These are phyloP conservation scores for Murraya paniculata DNA, from an alignment of 345 rosid genomes.

Conservation along the genomic window DNA sequence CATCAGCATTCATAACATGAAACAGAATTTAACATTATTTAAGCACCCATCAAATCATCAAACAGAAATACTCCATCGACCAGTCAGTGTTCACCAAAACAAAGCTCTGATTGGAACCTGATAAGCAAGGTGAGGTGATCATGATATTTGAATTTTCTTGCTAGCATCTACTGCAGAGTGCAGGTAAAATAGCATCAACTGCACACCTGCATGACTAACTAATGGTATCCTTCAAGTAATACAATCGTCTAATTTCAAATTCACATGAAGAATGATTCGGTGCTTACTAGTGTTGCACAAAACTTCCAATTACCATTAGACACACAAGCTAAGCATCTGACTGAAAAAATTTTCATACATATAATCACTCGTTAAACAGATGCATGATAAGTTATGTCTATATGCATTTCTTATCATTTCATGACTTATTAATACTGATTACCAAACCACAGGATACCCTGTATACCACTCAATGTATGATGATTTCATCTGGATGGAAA, in stretches of 20 bases:
- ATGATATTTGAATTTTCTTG: background rate
- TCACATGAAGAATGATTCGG: background rate
- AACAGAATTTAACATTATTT: background rate
- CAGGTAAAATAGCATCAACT: background rate
- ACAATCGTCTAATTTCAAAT: background rate
- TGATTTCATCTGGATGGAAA: conserved; percentile 79
- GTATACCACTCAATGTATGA: conserved; percentile 89
- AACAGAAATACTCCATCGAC: background rate
- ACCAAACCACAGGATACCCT: conserved; percentile 53
- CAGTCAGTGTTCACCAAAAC: background rate
- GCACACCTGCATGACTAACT: background rate
- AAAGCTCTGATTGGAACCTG: background rate
- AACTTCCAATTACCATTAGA: background rate
- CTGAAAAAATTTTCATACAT: too few relatives aligned
- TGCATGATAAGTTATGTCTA: conserved; percentile 5
- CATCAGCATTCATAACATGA: background rate
- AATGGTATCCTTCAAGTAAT: background rate
- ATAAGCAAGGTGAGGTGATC: background rate
- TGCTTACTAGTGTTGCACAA: background rate
- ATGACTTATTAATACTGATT: background rate
- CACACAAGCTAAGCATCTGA: background rate
- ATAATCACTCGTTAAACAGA: too few relatives aligned
- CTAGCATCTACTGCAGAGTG: background rate
- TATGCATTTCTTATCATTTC: conserved; percentile 7
- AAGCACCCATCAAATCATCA: background rate